These are phyloP conservation scores for Eragrostis nindensis DNA, from an alignment of 176 grass and related monocot genomes.

Conservation along the genomic window DNA sequence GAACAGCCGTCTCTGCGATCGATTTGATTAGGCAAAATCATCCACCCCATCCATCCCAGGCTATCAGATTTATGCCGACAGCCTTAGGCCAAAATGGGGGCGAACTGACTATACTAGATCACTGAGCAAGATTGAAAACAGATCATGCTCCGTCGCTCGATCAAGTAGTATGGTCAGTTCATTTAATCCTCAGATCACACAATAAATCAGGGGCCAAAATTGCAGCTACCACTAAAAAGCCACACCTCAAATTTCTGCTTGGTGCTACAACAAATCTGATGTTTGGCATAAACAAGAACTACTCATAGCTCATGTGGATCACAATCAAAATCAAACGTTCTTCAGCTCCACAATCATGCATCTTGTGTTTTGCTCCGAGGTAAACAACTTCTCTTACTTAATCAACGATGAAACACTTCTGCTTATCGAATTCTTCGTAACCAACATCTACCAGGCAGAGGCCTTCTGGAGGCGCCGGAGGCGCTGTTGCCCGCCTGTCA, in stretches of 20 bases:
- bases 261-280: no score
- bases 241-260: not conserved
- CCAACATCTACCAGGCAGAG: slow-evolving; percentile 90
- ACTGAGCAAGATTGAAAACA: no score
- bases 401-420: slow-evolving; percentile 73
- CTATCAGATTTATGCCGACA: no score
- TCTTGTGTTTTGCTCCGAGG: not conserved
- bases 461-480: slow-evolving; percentile 84
- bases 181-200: not conserved
- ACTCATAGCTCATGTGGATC: not conserved
- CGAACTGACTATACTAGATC: no score
- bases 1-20: no score
- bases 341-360: not conserved
- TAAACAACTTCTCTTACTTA: slow-evolving; percentile 10
- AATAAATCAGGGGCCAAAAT: not conserved
- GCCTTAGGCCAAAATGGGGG: no score
- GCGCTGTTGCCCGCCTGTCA: slow-evolving; percentile 85
- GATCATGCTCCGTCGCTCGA: not conserved
- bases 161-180: not conserved
- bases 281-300: not conserved
- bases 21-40: no score
- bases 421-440: slow-evolving; percentile 63
- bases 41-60: no score
- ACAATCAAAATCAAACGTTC: not conserved
- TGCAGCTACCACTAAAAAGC: not conserved